Conservation (phyloP, 345 rosid species). For the Zanthoxylum bungeanum region DNA sequence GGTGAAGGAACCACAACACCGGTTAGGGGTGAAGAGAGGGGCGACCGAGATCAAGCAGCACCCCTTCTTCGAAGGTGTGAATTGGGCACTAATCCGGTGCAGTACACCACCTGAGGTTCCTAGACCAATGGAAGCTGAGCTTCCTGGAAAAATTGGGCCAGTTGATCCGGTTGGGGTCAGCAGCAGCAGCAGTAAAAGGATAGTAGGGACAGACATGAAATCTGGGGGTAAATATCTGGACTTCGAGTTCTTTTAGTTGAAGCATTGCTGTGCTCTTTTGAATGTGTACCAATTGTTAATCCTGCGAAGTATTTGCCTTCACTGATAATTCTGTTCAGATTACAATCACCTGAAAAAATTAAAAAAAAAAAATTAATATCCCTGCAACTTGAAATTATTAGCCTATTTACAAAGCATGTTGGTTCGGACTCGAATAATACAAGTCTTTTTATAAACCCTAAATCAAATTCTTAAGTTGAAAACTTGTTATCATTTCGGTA, state of each 20-base stretch:
- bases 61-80: conserved; percentile 93
- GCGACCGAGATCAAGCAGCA: conserved; percentile 99
- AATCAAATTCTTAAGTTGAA: neutral
- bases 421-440: neutral
- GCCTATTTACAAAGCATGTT: conserved; percentile 2
- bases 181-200: conserved; percentile 67
- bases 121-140: conserved; percentile 65
- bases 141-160: conserved; percentile 54
- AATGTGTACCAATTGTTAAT: conserved; percentile 22
- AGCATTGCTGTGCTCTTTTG: conserved; percentile 26
- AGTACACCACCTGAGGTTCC: conserved; percentile 98
- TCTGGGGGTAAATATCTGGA: conserved; percentile 91
- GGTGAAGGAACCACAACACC: conserved; percentile 89
- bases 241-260: conserved; percentile 83
- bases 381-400: conserved; percentile 9
- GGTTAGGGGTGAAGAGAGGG: conserved; percentile 93
- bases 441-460: neutral
- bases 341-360: neutral
- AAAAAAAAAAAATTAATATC: neutral
- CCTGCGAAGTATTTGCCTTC: conserved; percentile 10
- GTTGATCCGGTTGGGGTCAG: conserved; percentile 67
- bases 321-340: conserved; percentile 12
- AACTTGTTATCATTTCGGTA: neutral
- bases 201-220: conserved; percentile 62
- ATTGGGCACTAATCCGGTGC: conserved; percentile 96